Evolutionary conservation across 2,329 filamentous ascomycete genomes (phyloP).

Genomic region (Moelleriella libera): DNA sequence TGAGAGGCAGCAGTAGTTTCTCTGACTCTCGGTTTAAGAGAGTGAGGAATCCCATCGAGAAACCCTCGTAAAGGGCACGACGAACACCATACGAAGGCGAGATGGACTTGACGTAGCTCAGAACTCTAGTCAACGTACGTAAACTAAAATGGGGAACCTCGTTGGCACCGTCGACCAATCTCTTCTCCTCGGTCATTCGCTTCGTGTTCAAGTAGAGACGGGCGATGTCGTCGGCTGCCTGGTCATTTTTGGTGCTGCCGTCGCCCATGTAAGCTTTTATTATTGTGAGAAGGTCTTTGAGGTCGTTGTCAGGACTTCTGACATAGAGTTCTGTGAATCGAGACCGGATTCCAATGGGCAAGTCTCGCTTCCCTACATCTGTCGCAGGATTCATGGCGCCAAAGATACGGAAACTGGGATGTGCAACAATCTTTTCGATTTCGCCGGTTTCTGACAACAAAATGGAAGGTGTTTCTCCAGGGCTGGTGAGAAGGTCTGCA

Average conservation of each 20-base stretch:
- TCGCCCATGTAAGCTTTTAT: conserved; percentile 77
- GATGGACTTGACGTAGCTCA: conserved; percentile 80
- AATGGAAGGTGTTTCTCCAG: conserved; percentile 62
- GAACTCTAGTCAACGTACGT: conserved; percentile 76
- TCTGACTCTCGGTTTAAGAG: conserved; percentile 75
- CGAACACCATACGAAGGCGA: conserved; percentile 72
- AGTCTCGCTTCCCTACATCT: conserved; percentile 88
- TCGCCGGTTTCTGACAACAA: conserved; percentile 87
- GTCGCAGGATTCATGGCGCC: conserved; percentile 99
- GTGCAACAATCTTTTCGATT: conserved; percentile 76
- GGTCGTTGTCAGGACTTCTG: conserved; percentile 71
- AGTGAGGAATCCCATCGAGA: conserved; percentile 95
- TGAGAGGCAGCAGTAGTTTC: conserved; percentile 60
- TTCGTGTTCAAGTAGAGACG: conserved; percentile 83
- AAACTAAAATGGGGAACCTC: conserved; percentile 96
- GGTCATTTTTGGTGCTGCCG: conserved; percentile 55
- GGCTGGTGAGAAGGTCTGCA: conserved; percentile 69
- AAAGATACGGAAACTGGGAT: conserved; percentile 90
- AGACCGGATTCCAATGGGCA: conserved; percentile 77
- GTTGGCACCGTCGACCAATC: conserved; percentile 78
- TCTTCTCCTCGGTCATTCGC: conserved; percentile 63
- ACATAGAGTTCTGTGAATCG: conserved; percentile 95
- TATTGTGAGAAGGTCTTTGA: conserved; percentile 76
- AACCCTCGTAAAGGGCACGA: conserved; percentile 82
- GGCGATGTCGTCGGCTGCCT: conserved; percentile 67